phyloP scores from a whole-genome alignment of 2,329 filamentous ascomycete genomes.

The Neurospora sp. region DNA sequence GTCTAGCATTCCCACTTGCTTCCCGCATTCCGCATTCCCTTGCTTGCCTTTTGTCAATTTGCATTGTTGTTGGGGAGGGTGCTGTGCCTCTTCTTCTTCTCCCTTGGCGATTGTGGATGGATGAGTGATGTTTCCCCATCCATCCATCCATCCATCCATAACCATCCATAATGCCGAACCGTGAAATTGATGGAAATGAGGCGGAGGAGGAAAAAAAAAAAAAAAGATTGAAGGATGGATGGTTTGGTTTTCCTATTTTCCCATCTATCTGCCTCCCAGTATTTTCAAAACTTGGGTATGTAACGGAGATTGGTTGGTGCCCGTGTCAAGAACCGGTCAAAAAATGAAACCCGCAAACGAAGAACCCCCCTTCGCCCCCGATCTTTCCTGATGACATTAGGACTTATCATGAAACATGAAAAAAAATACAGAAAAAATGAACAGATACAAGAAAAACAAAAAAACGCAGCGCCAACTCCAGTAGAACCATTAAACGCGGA shows the following conservation, averaged over 20 bases:
- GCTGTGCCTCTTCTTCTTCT: slow-evolving; percentile 1
- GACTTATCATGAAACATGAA: neutral
- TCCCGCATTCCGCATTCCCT: neutral
- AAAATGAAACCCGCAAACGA: slow-evolving; percentile 4
- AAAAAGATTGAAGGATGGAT: neutral
- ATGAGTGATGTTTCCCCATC: neutral
- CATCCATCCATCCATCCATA: neutral
- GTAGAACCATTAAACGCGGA: slow-evolving; percentile 11
- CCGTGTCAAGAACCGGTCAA: neutral
- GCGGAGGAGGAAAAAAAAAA: neutral
- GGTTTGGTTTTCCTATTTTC: neutral
- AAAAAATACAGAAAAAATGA: slow-evolving; percentile 1
- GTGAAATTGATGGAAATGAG: neutral
- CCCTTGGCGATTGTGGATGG: slow-evolving; percentile 5
- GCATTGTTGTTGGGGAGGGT: neutral
- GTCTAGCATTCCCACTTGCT: slow-evolving; percentile 11
- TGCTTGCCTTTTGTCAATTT: neutral
- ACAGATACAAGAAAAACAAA: slow-evolving; percentile 10
- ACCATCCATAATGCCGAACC: neutral
- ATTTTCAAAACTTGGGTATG: neutral
- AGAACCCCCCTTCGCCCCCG: neutral
- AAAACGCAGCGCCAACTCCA: slow-evolving; percentile 15
- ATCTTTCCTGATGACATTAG: neutral
- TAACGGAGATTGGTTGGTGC: neutral
- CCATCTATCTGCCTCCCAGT: neutral